Evolutionary conservation across 1,139 yeast genomes (phyloP).

Genomic region (Yamadazyma sp.): DNA sequence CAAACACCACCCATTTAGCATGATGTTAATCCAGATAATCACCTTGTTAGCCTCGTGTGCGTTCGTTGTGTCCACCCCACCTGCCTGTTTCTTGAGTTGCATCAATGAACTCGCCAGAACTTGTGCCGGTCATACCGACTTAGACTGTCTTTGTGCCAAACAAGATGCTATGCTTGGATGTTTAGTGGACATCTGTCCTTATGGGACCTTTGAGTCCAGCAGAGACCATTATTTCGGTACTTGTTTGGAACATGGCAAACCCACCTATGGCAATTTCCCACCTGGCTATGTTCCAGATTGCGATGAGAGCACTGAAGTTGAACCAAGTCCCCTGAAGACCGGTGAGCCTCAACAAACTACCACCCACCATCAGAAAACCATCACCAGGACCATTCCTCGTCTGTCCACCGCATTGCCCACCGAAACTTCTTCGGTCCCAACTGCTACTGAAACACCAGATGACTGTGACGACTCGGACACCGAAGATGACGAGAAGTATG

Average conservation of each 20-base stretch:
- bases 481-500: constrained; percentile 10
- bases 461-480: constrained; percentile 7
- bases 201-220: constrained; percentile 46
- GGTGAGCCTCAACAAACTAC: constrained; percentile 1
- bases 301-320: neutral
- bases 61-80: constrained; percentile 43
- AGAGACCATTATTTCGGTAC: constrained; percentile 58
- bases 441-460: neutral
- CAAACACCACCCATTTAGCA: neutral
- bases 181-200: constrained; percentile 48
- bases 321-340: neutral
- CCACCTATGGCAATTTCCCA: constrained; percentile 15
- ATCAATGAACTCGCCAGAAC: constrained; percentile 34
- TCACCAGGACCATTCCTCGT: neutral
- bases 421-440: neutral
- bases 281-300: constrained; percentile 8
- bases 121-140: constrained; percentile 36
- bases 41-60: constrained; percentile 7
- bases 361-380: neutral
- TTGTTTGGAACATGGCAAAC: constrained; percentile 42
- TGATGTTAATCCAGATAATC: neutral
- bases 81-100: constrained; percentile 54
- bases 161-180: constrained; percentile 44
- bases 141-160: constrained; percentile 40
- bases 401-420: neutral